These are phyloP conservation scores for Fraxinus paxiana DNA, from an alignment of 305 asterid species.

Conservation along the genomic window DNA sequence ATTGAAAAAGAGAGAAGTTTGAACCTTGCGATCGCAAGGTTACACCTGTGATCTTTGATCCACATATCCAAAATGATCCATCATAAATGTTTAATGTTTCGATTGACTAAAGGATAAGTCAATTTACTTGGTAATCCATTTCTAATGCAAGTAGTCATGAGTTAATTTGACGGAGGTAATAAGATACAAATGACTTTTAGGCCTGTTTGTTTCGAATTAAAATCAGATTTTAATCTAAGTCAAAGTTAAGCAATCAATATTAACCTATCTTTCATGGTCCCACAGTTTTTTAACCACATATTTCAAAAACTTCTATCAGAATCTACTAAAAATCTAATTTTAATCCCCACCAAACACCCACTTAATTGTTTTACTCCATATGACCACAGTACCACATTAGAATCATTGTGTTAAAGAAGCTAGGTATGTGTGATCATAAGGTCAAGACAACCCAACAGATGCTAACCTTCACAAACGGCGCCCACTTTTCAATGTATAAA, in stretches of 20 bases:
- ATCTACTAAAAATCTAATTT: too few species aligned
- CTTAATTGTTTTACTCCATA: neutral
- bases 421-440: neutral
- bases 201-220: too few species aligned
- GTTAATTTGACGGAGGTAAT: neutral
- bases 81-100: neutral
- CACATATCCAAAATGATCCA: neutral
- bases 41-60: neutral
- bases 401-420: conserved; percentile 1
- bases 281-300: too few species aligned
- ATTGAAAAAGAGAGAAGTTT: neutral
- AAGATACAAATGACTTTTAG: neutral
- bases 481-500: conserved; percentile 85
- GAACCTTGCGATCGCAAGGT: neutral
- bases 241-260: too few species aligned
- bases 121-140: neutral
- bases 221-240: too few species aligned
- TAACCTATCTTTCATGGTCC: too few species aligned
- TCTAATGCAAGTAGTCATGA: neutral
- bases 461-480: conserved; percentile 86
- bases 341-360: too few species aligned
- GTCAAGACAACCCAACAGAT: conserved; percentile 9
- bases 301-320: too few species aligned
- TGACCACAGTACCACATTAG: neutral
- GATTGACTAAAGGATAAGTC: conserved; percentile 3